These are phyloP conservation scores for Blepharisma japonicum DNA, from an alignment of 73 alveolate species.

Conservation along the genomic window DNA sequence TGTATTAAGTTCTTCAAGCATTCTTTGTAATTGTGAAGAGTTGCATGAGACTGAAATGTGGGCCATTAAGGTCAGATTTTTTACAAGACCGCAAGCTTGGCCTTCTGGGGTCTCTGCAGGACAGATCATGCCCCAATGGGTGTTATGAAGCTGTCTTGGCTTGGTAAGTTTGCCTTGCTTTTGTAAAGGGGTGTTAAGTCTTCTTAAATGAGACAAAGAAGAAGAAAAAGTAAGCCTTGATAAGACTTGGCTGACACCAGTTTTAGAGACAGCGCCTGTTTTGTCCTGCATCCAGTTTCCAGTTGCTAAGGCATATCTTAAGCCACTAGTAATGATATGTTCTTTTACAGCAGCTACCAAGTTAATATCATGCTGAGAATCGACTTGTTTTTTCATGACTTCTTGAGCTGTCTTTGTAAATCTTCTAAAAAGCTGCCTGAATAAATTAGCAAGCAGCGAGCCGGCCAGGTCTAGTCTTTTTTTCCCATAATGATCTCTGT, in stretches of 20 bases:
- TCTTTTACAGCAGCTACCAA: conserved; percentile 49
- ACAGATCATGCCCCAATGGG: conserved; percentile 99
- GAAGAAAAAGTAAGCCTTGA: conserved; percentile 97
- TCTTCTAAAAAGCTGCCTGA: conserved; percentile 87
- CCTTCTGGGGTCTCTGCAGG: conserved; percentile 99
- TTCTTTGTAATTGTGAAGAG: conserved; percentile 38
- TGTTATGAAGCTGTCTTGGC: conserved; percentile 99
- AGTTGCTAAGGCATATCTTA: conserved; percentile 94
- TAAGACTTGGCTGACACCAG: conserved; percentile 99
- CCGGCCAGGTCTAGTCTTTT: conserved; percentile 99
- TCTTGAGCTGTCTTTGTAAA: conserved; percentile 78
- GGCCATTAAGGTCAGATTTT: conserved; percentile 98
- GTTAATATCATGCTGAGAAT: conserved; percentile 42
- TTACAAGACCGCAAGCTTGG: conserved; percentile 98
- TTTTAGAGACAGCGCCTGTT: conserved; percentile 86
- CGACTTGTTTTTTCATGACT: conserved; percentile 65
- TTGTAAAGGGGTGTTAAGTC: conserved; percentile 94
- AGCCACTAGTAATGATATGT: conserved; percentile 82
- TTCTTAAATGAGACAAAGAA: conserved; percentile 94
- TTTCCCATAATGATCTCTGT: conserved; percentile 99
- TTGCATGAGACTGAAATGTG: conserved; percentile 86
- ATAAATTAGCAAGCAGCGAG: conserved; percentile 81
- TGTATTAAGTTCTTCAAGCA: conserved; percentile 77
- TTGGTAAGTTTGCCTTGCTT: conserved; percentile 96
- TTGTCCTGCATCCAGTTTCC: conserved; percentile 97